Conservation (phyloP, 2,329 filamentous ascomycete species). For the Colletotrichum australisinense region DNA sequence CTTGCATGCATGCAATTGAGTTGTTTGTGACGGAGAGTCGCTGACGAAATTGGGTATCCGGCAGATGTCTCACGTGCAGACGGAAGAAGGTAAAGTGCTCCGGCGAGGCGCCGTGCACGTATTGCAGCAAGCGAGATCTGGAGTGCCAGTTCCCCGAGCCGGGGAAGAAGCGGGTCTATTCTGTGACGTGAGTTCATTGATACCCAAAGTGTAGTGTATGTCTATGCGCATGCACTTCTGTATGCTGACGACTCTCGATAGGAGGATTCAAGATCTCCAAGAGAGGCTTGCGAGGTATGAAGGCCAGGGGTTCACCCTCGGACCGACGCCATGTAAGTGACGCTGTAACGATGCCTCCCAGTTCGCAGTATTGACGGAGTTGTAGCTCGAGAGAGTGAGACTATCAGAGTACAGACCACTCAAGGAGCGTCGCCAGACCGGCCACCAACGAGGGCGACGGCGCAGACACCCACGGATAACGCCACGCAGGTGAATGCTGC, state of each 20-base stretch:
- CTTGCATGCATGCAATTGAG: no score
- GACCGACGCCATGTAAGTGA: neutral
- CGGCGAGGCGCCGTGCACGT: conserved; percentile 30
- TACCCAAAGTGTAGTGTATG: neutral
- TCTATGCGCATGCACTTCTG: fast-evolving
- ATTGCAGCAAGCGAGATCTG: conserved; percentile 27
- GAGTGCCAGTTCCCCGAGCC: conserved; percentile 28
- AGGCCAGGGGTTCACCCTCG: conserved; percentile 1
- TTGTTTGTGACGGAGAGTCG: neutral
- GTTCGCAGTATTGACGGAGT: neutral
- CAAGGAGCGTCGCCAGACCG: neutral
- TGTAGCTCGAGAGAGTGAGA: neutral
- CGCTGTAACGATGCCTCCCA: no score
- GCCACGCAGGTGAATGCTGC: conserved; percentile 28
- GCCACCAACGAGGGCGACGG: conserved; percentile 5
- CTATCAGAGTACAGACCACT: neutral
- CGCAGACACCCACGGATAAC: conserved; percentile 13
- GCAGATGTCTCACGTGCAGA: conserved; percentile 33
- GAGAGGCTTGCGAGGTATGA: conserved; percentile 36
- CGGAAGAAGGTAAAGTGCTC: conserved; percentile 36
- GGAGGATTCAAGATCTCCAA: conserved; percentile 37
- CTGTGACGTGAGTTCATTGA: conserved; percentile 30
- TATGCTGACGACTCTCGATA: neutral
- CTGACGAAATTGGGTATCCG: neutral
- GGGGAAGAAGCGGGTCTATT: conserved; percentile 31